Evolutionary conservation across 2,329 filamentous ascomycete genomes (phyloP), one percentile per base, ranked within the genome.

Genomic region (Coleophoma cylindrospora): DNA sequence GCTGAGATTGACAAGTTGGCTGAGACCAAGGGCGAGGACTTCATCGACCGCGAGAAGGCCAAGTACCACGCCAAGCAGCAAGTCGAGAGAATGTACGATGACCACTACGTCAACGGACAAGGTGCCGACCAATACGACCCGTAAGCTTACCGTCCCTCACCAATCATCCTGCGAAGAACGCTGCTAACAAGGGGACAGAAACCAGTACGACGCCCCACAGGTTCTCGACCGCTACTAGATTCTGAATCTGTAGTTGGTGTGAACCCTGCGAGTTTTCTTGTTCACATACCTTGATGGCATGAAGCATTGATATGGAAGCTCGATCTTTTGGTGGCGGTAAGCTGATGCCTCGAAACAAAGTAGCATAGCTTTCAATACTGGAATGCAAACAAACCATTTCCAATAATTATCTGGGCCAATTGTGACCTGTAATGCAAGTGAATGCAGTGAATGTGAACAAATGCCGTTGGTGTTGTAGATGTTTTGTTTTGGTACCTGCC

Each of bases 1-100:
- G 86, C 80, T 54, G 86, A 91, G 70, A 78, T 89, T 62, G 87
- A 92, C 74, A 86, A 84, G 70, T 77, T 91, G 33, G 76, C 80
- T 60, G 88, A 87, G 75, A 83, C 79, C 59, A 85, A 84, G 74
- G 83, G 83, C n/a, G 67, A 82, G 56, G 77, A 85, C 66, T 74
- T 72, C 53, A 59, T 77, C 53, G 80, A 86, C 68, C 68, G 70
- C 54, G 74, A 83, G 66, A 71, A 74, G 66, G 80, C 81, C 51
- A 79, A 80, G 66, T 70, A 74, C 57, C 75, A 83, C 50, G 81
- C 81, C 48, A 74, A 76, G 68, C 59, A 77, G 67, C 76, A 81
- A 62, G 80, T 75, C 40, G 70, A 81, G 67, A 58, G 75, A 38
- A 70, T 86, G 64, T 87, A 87, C 63, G 77, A 86, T 34, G 58